Base-by-base conservation (phyloP, 2,329 filamentous ascomycete species). In the Lachnellula subtilissima region DNA sequence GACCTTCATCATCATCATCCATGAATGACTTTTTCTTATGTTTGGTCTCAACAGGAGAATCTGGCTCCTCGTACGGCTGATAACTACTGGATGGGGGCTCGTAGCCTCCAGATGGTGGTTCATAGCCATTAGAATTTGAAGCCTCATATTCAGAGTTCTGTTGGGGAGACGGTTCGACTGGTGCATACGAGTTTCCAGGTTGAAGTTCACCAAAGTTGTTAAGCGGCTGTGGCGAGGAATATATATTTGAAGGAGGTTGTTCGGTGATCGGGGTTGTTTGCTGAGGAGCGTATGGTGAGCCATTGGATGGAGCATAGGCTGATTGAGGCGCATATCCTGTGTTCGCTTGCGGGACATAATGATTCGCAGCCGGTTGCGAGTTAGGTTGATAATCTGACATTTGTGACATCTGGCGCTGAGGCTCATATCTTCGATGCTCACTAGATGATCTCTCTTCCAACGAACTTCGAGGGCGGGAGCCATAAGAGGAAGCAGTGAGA, bases 11-110 rank as follows among this genome's bases (percentile, higher is more conserved):
- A 12, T 91, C 87, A 28, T 93, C 87, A 66, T 93, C 87, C 81
- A 94, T 89, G 65, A 91, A 85, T 22, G 82, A 84, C 70, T 88
- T 91, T 74, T 89, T 89, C 73, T 89, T 89, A 0, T 80, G 77
- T 64, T 82, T 86, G 52, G 78, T 75, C 6, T 77, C 72, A 32
- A 73, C 62, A 12, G 66, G 65, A 4, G 67, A 70, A 35, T 70
- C 67, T 12, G 61, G 62, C 7, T 80, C 77, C 15, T 78, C 78
- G 14, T 75, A 76, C 74, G 17, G 61, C 58, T 35, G 69, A 64
- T 9, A 84, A 78, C 65, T 86, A 65, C 81, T 87, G 0, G 81
- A 80, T 5, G 83, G 82, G 4, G 85, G 78, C 58, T 86, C 82
- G 63, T 86, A 88, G 15, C 78, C 75, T 43, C 73, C 72, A 59